These are phyloP conservation scores for Royoungia palumana DNA, from an alignment of 768 basidiomycete genomes.

Conservation along the genomic window DNA sequence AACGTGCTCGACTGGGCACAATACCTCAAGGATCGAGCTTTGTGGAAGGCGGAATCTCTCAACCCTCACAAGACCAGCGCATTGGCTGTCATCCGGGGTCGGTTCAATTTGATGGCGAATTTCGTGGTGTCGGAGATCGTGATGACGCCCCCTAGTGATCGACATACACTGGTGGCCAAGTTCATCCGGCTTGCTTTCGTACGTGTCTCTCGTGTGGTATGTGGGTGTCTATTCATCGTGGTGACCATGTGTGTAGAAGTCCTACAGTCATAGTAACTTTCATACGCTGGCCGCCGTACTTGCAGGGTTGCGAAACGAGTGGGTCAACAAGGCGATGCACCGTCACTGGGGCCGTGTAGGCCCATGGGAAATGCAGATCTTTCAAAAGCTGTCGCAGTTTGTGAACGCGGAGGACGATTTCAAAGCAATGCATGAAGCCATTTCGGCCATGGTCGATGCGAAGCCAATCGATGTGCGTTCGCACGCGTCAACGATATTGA, in stretches of 20 bases:
- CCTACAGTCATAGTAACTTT: constrained; percentile 74
- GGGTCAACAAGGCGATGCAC: constrained; percentile 64
- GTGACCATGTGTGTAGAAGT: constrained; percentile 57
- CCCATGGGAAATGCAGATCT: constrained; percentile 68
- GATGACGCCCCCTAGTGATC: constrained; percentile 62
- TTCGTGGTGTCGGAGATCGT: constrained; percentile 82
- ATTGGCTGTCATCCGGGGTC: constrained; percentile 67
- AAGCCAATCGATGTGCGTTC: constrained; percentile 56
- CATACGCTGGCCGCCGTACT: constrained; percentile 78
- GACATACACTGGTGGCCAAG: constrained; percentile 65
- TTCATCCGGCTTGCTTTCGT: constrained; percentile 88
- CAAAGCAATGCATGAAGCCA: constrained; percentile 64
- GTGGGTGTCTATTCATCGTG: background rate
- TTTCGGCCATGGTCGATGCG: constrained; percentile 61
- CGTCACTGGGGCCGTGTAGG: constrained; percentile 66
- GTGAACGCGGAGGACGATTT: constrained; percentile 66
- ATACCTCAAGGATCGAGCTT: constrained; percentile 72
- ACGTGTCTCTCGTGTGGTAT: constrained; percentile 22
- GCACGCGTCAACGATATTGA: constrained; percentile 52
- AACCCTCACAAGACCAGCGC: constrained; percentile 64
- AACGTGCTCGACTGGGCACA: constrained; percentile 81
- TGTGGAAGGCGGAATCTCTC: constrained; percentile 61
- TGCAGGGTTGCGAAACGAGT: constrained; percentile 65
- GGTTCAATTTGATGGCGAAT: constrained; percentile 82
- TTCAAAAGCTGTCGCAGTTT: constrained; percentile 68